These are phyloP conservation scores for Plectosphaerella cucumerina DNA, from an alignment of 2,329 filamentous ascomycete genomes.

Conservation along the genomic window DNA sequence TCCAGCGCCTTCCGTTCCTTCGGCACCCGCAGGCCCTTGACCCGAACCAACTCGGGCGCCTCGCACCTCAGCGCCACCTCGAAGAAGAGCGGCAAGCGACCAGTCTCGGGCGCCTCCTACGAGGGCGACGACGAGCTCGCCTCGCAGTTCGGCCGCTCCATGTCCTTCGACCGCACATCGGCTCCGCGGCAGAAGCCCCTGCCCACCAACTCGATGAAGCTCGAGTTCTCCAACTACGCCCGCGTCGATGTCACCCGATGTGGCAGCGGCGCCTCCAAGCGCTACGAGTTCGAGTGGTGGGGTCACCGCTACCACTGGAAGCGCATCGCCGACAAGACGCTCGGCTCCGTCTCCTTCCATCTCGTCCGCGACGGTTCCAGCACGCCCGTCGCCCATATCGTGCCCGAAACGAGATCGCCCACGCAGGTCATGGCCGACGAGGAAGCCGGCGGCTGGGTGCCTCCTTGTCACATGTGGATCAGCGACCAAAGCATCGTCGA, in stretches of 20 bases:
- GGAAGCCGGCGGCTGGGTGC: constrained; percentile 80
- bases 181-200: constrained; percentile 30
- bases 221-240: constrained; percentile 97
- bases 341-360: constrained; percentile 70
- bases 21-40: constrained; percentile 27
- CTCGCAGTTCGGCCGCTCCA: constrained; percentile 18
- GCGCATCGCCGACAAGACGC: constrained; percentile 65
- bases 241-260: constrained; percentile 77
- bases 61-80: constrained; percentile 22
- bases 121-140: constrained; percentile 25
- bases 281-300: constrained; percentile 95
- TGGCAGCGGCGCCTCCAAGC: constrained; percentile 62
- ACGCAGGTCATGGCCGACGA: constrained; percentile 69
- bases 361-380: constrained; percentile 63
- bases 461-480: constrained; percentile 88
- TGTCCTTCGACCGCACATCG: constrained; percentile 22
- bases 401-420: constrained; percentile 71
- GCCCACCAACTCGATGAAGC: constrained; percentile 74
- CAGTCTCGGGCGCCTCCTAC: constrained; percentile 30
- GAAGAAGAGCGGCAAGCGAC: constrained; percentile 23
- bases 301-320: constrained; percentile 82
- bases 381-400: constrained; percentile 74
- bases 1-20: constrained; percentile 46
- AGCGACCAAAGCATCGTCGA: constrained; percentile 67
- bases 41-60: constrained; percentile 28